A percentile compares a stretch with the other conserved stretches of the same genome.
phyloP scores from a whole-genome alignment of 305 asterid species.

The Fraxinus nigra region DNA sequence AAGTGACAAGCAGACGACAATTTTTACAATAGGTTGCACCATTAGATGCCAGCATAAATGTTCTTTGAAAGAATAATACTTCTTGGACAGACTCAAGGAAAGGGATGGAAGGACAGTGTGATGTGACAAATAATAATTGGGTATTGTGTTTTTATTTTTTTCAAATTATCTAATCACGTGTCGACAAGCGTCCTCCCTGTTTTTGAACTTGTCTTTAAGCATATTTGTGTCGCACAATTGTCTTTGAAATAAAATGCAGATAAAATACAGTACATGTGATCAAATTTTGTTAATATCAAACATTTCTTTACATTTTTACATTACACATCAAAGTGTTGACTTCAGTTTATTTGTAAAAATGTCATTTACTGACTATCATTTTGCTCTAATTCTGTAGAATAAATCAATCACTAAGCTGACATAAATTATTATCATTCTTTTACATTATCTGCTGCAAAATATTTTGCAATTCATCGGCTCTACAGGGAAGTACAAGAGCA shows the following conservation, averaged over 20 bases:
- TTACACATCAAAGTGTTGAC: background rate
- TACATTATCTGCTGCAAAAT: constrained; percentile 28
- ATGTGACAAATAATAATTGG: too few species aligned
- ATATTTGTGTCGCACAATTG: too few species aligned
- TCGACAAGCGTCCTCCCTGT: too few species aligned
- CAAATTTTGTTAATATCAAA: background rate
- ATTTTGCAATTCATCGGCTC: constrained; percentile 39
- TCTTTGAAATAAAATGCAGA: background rate
- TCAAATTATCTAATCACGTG: too few species aligned
- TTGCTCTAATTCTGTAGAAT: background rate
- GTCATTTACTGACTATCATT: background rate
- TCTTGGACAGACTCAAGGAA: too few species aligned
- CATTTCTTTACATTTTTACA: background rate
- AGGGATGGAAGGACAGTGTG: too few species aligned
- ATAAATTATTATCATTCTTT: background rate
- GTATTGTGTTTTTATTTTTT: too few species aligned
- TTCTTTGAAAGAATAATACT: too few species aligned
- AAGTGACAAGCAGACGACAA: too few species aligned
- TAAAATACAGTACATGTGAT: background rate
- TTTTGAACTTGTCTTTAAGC: too few species aligned
- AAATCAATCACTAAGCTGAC: background rate
- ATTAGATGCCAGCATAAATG: background rate
- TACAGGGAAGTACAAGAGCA: constrained; percentile 51
- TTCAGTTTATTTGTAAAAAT: background rate
- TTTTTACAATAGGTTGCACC: too few species aligned